Percentiles rank a stretch among this genome's conserved stretches.
Evolutionary conservation across 148 eudicot genomes (phyloP).

Genomic region (Camellia lanceoleosa): DNA sequence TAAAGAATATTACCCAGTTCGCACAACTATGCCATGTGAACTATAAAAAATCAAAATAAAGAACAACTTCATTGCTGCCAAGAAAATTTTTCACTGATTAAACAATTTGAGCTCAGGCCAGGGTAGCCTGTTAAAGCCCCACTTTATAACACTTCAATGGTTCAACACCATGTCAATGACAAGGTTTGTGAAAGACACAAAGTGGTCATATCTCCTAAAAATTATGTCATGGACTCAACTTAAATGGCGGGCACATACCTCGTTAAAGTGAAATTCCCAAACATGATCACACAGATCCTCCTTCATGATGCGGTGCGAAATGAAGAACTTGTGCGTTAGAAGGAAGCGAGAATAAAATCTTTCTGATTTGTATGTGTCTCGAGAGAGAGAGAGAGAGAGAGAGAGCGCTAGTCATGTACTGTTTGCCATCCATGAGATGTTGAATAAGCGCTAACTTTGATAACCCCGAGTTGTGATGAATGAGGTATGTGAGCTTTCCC

Average conservation of each 20-base stretch:
- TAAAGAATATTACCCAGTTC: background rate
- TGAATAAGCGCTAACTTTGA: slow-evolving; percentile 60
- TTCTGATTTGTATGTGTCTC: background rate
- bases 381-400: background rate
- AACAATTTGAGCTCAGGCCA: background rate
- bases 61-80: background rate
- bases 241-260: slow-evolving; percentile 33
- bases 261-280: slow-evolving; percentile 75
- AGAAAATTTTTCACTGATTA: background rate
- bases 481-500: slow-evolving; percentile 91
- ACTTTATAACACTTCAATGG: background rate
- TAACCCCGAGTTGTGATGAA: slow-evolving; percentile 45
- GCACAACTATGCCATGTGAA: background rate
- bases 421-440: slow-evolving; percentile 64
- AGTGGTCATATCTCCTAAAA: background rate
- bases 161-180: background rate
- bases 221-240: background rate
- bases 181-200: background rate
- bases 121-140: background rate
- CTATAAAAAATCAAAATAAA: background rate
- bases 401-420: slow-evolving; percentile 36
- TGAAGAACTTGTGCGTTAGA: background rate
- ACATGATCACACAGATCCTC: slow-evolving; percentile 80
- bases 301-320: slow-evolving; percentile 60
- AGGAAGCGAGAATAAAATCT: background rate